A percentile compares a stretch with the other conserved stretches of the same genome.
Conservation (phyloP, 306 rosid genomes). For the Medicago ruthenica region DNA sequence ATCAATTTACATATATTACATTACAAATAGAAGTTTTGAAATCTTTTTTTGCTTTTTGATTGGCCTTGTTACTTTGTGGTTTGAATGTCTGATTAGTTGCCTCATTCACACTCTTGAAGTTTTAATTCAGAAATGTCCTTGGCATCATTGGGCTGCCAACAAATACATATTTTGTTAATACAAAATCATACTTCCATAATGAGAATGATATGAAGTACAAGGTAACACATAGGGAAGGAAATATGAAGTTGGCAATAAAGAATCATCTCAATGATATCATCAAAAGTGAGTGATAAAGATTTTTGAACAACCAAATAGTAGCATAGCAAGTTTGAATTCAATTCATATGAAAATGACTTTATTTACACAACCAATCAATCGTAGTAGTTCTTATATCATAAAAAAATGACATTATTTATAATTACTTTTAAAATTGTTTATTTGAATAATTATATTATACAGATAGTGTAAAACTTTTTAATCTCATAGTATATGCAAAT, state of each 20-base stretch:
- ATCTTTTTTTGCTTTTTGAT: not conserved
- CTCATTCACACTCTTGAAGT: not conserved
- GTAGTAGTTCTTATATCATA: too few relatives aligned
- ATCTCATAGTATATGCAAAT: too few relatives aligned
- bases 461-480: too few relatives aligned
- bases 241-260: too few relatives aligned
- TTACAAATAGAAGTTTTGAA: constrained; percentile 19
- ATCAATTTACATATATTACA: constrained; percentile 29
- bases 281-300: not conserved
- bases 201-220: too few relatives aligned
- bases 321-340: not conserved
- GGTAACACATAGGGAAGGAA: too few relatives aligned
- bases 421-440: too few relatives aligned
- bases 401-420: too few relatives aligned
- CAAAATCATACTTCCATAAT: not conserved
- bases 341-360: too few relatives aligned
- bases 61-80: not conserved
- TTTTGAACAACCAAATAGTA: not conserved
- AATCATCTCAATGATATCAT: not conserved
- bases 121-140: constrained; percentile 9
- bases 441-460: too few relatives aligned
- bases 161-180: not conserved
- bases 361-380: too few relatives aligned
- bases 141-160: not conserved
- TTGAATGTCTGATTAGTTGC: constrained; percentile 10